A percentile compares a stretch with the other conserved stretches of the same genome.
Conservation (phyloP, 139 green algal genomes). For the Chlamydomonas eustigma region DNA sequence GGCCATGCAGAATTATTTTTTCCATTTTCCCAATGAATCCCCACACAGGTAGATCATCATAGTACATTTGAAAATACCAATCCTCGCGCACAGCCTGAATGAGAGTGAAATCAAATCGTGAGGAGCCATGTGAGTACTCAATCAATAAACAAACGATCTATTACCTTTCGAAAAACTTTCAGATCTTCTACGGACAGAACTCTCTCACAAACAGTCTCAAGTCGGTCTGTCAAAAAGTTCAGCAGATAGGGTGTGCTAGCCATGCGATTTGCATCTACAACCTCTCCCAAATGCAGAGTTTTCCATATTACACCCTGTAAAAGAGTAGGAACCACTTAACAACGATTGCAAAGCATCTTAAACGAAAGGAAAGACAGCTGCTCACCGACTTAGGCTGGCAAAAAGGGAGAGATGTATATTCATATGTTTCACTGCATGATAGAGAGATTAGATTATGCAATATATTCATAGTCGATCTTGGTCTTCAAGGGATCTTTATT, state of each 20-base stretch:
- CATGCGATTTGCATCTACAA: conserved; percentile 71
- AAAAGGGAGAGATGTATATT: conserved; percentile 90
- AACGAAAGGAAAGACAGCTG: no score
- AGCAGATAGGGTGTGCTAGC: conserved; percentile 81
- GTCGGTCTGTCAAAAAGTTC: conserved; percentile 72
- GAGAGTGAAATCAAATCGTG: no score
- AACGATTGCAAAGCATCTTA: not conserved
- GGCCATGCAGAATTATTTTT: conserved; percentile 42
- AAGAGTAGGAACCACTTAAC: conserved; percentile 33
- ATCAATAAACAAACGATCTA: no score
- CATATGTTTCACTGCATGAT: conserved; percentile 81
- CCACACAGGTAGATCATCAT: conserved; percentile 94
- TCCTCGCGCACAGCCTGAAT: conserved; percentile 55
- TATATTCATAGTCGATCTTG: conserved; percentile 1
- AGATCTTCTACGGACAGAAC: conserved; percentile 71
- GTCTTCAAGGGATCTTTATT: not conserved
- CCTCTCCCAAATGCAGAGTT: conserved; percentile 78
- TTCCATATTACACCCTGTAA: conserved; percentile 77
- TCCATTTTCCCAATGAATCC: conserved; percentile 81
- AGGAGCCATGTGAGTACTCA: no score
- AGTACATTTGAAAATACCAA: conserved; percentile 84
- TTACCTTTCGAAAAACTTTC: conserved; percentile 67
- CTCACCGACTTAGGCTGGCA: conserved; percentile 44
- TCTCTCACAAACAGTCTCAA: conserved; percentile 72
- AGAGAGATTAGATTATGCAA: not conserved